Evolutionary conservation across 345 rosid genomes (phyloP).

Genomic region (Sisymbrium irio): DNA sequence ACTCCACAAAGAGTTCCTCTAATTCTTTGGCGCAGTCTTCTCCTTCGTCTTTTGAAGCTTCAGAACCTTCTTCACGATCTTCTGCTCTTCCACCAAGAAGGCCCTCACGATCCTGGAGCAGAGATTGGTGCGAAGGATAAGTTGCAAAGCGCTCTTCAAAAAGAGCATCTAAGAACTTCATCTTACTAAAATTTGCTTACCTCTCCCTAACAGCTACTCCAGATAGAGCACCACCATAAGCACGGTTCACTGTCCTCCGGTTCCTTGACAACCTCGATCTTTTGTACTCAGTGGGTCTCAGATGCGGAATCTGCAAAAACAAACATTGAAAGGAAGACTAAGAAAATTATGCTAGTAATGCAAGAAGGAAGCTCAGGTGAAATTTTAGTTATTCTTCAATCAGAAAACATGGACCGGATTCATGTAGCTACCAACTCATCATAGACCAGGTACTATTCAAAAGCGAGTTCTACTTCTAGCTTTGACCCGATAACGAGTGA

Average conservation of each 20-base stretch:
- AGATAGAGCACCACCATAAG: conserved; percentile 79
- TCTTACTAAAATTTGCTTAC: conserved; percentile 11
- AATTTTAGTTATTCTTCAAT: background rate
- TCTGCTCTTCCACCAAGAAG: conserved; percentile 71
- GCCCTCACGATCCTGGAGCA: conserved; percentile 57
- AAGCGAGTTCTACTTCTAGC: background rate
- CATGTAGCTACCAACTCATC: background rate
- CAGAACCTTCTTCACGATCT: conserved; percentile 72
- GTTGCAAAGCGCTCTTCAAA: background rate
- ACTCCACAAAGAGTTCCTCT: background rate
- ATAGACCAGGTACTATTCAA: background rate
- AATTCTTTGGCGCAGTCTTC: conserved; percentile 50
- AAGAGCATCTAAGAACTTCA: background rate
- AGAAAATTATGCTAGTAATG: background rate
- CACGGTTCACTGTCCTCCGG: conserved; percentile 73
- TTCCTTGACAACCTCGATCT: conserved; percentile 75
- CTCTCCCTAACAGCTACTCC: conserved; percentile 83
- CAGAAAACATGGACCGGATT: background rate
- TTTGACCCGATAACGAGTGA: background rate
- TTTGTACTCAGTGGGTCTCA: conserved; percentile 82
- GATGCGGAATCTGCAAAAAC: conserved; percentile 61
- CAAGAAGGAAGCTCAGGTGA: background rate
- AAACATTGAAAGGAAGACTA: background rate
- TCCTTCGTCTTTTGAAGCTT: conserved; percentile 61
- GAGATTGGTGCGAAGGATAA: background rate